These are phyloP conservation scores for Colletotrichum spinosum DNA, from an alignment of 2,329 filamentous ascomycete species.

Conservation along the genomic window DNA sequence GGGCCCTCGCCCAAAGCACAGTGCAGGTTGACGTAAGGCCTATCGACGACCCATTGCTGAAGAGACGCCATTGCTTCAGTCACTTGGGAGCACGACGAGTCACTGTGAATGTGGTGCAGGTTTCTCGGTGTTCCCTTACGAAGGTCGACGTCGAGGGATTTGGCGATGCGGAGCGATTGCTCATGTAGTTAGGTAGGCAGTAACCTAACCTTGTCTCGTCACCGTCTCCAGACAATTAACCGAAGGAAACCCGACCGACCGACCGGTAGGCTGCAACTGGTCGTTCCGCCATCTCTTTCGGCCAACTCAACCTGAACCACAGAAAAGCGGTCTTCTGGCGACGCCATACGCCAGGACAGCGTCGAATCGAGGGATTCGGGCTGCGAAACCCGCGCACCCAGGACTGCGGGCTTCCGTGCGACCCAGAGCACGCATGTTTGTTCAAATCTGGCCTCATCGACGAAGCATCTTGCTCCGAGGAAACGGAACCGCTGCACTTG, in stretches of 20 bases:
- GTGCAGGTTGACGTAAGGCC: slow-evolving; percentile 70
- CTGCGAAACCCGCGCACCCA: background rate
- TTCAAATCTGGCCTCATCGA: slow-evolving; percentile 11
- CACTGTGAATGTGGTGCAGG: background rate
- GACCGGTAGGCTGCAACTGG: background rate
- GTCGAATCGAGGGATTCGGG: background rate
- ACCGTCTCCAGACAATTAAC: slow-evolving; percentile 19
- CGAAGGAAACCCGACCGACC: slow-evolving; percentile 29
- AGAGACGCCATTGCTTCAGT: slow-evolving; percentile 48
- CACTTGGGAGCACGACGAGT: too few species aligned
- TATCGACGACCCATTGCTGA: slow-evolving; percentile 62
- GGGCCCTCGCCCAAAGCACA: slow-evolving; percentile 80
- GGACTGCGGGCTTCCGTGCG: background rate
- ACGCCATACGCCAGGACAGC: slow-evolving; percentile 1
- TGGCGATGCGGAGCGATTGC: slow-evolving; percentile 17
- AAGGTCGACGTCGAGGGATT: slow-evolving; percentile 18
- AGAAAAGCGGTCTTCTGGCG: background rate
- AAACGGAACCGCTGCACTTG: slow-evolving; percentile 19
- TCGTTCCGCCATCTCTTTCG: slow-evolving; percentile 15
- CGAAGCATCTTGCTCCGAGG: slow-evolving; percentile 12
- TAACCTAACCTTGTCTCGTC: slow-evolving; percentile 2
- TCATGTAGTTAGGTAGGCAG: slow-evolving; percentile 10
- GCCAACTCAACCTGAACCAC: background rate
- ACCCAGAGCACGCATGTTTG: background rate
- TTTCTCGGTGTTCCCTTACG: slow-evolving; percentile 2